These are phyloP conservation scores for Colletotrichum karsti DNA, from an alignment of 2,329 filamentous ascomycete genomes.

Conservation along the genomic window DNA sequence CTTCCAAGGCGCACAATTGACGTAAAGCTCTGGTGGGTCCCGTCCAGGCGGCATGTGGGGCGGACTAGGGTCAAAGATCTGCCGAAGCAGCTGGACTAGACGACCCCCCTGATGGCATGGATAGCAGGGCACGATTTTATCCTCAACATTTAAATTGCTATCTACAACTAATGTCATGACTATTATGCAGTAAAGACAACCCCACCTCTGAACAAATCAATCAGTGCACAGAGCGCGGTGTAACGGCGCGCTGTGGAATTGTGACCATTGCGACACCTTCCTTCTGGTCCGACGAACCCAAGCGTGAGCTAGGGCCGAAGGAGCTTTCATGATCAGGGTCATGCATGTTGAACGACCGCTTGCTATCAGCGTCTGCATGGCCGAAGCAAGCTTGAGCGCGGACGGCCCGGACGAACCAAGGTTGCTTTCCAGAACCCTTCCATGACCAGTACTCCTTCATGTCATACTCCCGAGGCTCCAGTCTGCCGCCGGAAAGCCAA, in stretches of 20 bases:
- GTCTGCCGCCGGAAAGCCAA: conserved; percentile 48
- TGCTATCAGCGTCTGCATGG: conserved; percentile 35
- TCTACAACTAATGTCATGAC: conserved; percentile 13
- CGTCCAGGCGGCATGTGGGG: background rate
- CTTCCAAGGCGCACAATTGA: conserved; percentile 1
- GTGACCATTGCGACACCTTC: conserved; percentile 28
- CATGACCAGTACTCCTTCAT: conserved; percentile 65
- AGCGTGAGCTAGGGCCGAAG: conserved; percentile 19
- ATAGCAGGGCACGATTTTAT: background rate
- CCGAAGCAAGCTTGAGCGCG: conserved; percentile 35
- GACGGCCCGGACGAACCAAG: conserved; percentile 55
- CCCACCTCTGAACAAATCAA: background rate
- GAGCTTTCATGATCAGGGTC: conserved; percentile 28
- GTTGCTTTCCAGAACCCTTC: conserved; percentile 55
- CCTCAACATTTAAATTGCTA: conserved; percentile 1
- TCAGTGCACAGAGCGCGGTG: conserved; percentile 23
- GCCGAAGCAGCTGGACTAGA: too few species aligned
- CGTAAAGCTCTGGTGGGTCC: conserved; percentile 25
- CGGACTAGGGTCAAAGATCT: conserved; percentile 24
- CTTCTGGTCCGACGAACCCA: conserved; percentile 27
- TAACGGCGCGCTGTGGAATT: conserved; percentile 26
- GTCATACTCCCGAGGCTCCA: conserved; percentile 61
- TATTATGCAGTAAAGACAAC: background rate
- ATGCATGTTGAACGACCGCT: conserved; percentile 29
- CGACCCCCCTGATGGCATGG: too few species aligned